Percentiles rank a stretch among this genome's conserved stretches.
These are phyloP conservation scores for Colletotrichum brevisporum DNA, from an alignment of 2,329 filamentous ascomycete species.

Conservation along the genomic window DNA sequence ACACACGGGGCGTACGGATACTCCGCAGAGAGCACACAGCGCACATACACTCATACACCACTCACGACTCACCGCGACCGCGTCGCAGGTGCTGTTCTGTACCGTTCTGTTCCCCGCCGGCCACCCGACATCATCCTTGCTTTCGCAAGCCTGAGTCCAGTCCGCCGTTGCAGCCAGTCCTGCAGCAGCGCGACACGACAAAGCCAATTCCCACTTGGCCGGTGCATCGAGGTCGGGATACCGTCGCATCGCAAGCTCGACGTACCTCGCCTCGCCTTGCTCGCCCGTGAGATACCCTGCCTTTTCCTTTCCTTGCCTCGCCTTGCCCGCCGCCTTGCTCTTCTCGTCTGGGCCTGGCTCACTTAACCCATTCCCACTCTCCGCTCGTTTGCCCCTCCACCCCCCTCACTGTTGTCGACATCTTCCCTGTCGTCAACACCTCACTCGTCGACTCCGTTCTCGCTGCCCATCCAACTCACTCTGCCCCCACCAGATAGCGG, in stretches of 20 bases:
- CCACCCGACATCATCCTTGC: conserved; percentile 37
- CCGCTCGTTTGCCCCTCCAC: conserved; percentile 19
- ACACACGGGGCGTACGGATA: conserved; percentile 8
- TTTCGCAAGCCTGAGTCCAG: conserved; percentile 14
- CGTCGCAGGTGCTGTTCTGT: conserved; percentile 30
- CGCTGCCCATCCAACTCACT: conserved; percentile 1
- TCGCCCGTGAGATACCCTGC: conserved; percentile 8
- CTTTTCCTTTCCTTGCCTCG: conserved; percentile 6
- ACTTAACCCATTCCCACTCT: conserved; percentile 12
- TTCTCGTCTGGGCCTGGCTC: conserved; percentile 17
- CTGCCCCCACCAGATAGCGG: neutral
- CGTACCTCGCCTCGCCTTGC: conserved; percentile 7
- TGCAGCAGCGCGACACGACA: conserved; percentile 14
- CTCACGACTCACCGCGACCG: conserved; percentile 25
- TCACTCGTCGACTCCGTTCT: conserved; percentile 31
- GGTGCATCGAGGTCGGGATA: conserved; percentile 31
- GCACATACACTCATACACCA: conserved; percentile 9
- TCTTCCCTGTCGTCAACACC: conserved; percentile 37
- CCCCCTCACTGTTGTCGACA: conserved; percentile 34
- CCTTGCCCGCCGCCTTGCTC: neutral
- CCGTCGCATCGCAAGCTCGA: conserved; percentile 25
- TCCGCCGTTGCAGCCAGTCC: conserved; percentile 27
- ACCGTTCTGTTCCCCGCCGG: neutral
- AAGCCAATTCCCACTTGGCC: conserved; percentile 32
- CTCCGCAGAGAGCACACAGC: conserved; percentile 15